Evolutionary conservation across 1,139 yeast genomes (phyloP), one percentile per base, ranked within the genome.

Genomic region (Candida neerlandica): DNA sequence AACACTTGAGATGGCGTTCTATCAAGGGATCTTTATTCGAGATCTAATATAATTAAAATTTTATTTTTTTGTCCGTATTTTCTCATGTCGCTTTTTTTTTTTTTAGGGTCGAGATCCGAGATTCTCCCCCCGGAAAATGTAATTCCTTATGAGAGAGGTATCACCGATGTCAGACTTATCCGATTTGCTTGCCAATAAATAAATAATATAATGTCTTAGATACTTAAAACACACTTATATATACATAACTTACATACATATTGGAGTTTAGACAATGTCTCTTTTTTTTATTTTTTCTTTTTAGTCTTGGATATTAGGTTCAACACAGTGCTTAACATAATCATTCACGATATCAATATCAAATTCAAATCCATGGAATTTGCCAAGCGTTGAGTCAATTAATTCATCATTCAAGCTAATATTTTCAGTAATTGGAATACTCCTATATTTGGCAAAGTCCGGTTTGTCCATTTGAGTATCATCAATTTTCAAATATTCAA

Each of bases 321-420:
- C 60, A 11, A 67, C 71, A 35, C 66, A 66, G 12, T 54, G 52
- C 29, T 54, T 51, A 11, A 71, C 56, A 52, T 70, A 71, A 16
- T 60, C 66, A 5, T 62, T 57, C n/a, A 71, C 63, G 11, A 58
- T 45, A 3, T 54, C 57, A 12, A 52, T 42, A 41, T 59, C 60
- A 43, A 65, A 58, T 15, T 52, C 57, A 39, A 68, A 61, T 10
- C 75, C 74, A 14, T 56, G 51, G 21, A 66, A 60, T 34, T 51
- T 48, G 15, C 61, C 59, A 38, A 52, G 41, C 39, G 52, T 50
- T 9, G 50, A 43, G 11, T 62, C 53, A 2, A 70, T 51, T 43
- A 69, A 55, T 2, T 59, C 59, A 45, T 61, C 59, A 51, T 63
- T 61, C 18, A 71, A 58, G 2, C 43, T 12, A 4, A 64, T 29